Percentiles rank a stretch among this genome's conserved stretches.
phyloP scores from a whole-genome alignment of 176 grass and related monocot genomes.

The Aegilops speltoides region DNA sequence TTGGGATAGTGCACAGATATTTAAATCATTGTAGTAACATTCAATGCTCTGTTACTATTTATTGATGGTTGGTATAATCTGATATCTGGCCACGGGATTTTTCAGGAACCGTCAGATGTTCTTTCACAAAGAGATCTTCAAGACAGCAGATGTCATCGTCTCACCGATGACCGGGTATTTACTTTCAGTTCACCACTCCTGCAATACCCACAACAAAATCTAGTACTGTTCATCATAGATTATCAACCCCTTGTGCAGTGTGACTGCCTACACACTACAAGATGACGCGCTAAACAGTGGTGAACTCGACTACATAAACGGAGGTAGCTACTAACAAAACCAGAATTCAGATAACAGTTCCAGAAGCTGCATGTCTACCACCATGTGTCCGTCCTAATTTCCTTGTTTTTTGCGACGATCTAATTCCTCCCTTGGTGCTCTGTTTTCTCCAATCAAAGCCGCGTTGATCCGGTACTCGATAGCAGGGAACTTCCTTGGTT shows the following conservation, averaged over 20 bases:
- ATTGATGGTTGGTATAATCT: background rate
- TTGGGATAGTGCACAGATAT: background rate
- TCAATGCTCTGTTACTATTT: background rate
- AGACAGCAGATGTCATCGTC: slow-evolving; percentile 88
- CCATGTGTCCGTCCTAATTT: background rate
- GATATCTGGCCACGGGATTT: background rate
- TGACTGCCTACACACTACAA: slow-evolving; percentile 85
- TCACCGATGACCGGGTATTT: slow-evolving; percentile 91
- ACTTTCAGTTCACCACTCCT: background rate
- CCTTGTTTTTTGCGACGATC: background rate
- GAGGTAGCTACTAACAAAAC: slow-evolving; percentile 45
- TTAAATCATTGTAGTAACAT: background rate
- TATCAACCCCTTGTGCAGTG: slow-evolving; percentile 34
- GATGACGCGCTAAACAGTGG: slow-evolving; percentile 64
- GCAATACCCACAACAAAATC: background rate
- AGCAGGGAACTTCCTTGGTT: slow-evolving; percentile 93
- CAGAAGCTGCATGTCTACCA: background rate
- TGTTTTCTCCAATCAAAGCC: slow-evolving; percentile 38
- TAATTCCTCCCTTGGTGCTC: background rate
- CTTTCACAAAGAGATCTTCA: slow-evolving; percentile 94
- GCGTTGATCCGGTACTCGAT: slow-evolving; percentile 92
- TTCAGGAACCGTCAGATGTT: slow-evolving; percentile 86
- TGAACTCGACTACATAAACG: slow-evolving; percentile 99
- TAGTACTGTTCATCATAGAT: background rate
- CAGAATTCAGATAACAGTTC: background rate